Evolutionary conservation across 768 basidiomycete species (phyloP).

Genomic region (Sporobolomyces pararoseus): DNA sequence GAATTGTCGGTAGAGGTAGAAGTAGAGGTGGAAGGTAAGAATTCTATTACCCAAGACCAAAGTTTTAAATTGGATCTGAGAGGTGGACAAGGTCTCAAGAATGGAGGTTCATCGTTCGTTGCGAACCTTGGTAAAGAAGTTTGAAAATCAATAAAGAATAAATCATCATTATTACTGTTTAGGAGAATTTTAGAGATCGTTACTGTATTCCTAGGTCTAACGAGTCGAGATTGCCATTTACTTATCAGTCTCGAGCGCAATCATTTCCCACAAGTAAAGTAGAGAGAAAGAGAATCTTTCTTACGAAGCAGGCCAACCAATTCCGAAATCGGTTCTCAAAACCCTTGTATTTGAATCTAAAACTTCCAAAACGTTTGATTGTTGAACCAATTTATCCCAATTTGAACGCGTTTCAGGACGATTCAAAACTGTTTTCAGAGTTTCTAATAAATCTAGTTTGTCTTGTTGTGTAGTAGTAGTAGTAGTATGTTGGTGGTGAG

Average conservation of each 20-base stretch:
- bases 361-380: constrained; percentile 74
- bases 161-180: too few relatives aligned
- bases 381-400: constrained; percentile 84
- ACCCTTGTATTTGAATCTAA: constrained; percentile 81
- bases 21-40: too few relatives aligned
- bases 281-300: constrained; percentile 51
- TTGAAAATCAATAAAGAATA: too few relatives aligned
- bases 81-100: too few relatives aligned
- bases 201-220: constrained; percentile 84
- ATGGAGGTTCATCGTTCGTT: too few relatives aligned
- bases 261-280: not conserved
- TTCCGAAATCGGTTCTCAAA: constrained; percentile 78
- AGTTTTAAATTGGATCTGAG: too few relatives aligned
- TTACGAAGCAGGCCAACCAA: constrained; percentile 96
- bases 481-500: too few relatives aligned
- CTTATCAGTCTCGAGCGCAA: not conserved
- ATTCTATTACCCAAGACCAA: too few relatives aligned
- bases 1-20: too few relatives aligned
- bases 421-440: constrained; percentile 73
- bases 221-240: too few relatives aligned
- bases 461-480: too few relatives aligned
- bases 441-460: constrained; percentile 23
- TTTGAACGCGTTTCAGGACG: constrained; percentile 80
- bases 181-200: constrained; percentile 89
- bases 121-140: too few relatives aligned